phyloP scores from a whole-genome alignment of 768 basidiomycete genomes.

The Tylopilus cervinicoccineus region DNA sequence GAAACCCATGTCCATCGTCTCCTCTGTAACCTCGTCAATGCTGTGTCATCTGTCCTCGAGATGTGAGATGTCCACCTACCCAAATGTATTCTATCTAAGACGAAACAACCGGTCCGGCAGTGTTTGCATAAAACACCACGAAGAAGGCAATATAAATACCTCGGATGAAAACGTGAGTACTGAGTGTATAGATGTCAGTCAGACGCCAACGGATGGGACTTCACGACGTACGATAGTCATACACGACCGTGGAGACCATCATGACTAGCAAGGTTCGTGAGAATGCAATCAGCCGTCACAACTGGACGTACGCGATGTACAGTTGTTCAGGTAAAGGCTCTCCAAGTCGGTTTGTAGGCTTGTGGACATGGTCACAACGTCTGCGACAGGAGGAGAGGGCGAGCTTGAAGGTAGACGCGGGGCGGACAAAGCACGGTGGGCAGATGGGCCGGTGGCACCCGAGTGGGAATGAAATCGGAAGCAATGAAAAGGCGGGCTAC shows the following conservation, averaged over 20 bases:
- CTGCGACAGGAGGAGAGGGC: neutral
- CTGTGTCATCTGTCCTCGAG: neutral
- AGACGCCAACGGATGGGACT: neutral
- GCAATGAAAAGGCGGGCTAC: no score
- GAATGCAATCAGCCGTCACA: neutral
- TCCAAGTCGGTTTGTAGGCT: neutral
- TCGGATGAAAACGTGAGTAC: slow-evolving; percentile 6
- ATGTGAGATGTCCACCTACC: neutral
- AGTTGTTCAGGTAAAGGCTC: slow-evolving; percentile 6
- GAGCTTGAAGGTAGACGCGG: neutral
- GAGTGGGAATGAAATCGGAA: no score
- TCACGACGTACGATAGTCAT: slow-evolving; percentile 8
- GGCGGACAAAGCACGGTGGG: neutral
- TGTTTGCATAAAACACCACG: neutral
- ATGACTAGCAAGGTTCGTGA: neutral
- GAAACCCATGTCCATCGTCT: slow-evolving; percentile 9
- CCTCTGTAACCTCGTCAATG: neutral
- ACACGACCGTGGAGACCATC: neutral
- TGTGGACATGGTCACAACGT: slow-evolving; percentile 1
- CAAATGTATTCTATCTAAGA: slow-evolving; percentile 8
- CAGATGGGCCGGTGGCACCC: no score
- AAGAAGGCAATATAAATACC: neutral
- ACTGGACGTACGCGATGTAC: neutral
- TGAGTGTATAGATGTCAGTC: neutral
- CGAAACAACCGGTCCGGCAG: no score